A percentile compares a stretch with the other conserved stretches of the same genome.
These are phyloP conservation scores for Phytophthora ohioensis DNA, from an alignment of 352 stramenopile genomes.

Conservation along the genomic window DNA sequence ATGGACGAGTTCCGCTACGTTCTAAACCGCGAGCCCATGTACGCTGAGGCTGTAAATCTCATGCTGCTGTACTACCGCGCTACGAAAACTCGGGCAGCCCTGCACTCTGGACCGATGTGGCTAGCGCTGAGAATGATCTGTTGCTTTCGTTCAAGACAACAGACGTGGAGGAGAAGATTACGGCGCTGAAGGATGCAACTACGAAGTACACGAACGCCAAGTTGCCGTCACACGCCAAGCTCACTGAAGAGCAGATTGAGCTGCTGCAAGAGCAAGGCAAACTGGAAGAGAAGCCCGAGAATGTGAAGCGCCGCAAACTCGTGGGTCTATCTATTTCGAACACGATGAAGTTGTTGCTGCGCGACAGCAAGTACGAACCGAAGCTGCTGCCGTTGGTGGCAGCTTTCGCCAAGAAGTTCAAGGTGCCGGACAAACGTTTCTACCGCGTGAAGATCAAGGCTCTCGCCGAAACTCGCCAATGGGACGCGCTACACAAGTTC, in stretches of 20 bases:
- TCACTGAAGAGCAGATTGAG: slow-evolving; percentile 89
- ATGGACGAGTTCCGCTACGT: slow-evolving; percentile 88
- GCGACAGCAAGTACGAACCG: slow-evolving; percentile 83
- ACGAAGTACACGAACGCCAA: slow-evolving; percentile 78
- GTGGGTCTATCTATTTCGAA: slow-evolving; percentile 88
- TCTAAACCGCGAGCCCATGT: slow-evolving; percentile 74
- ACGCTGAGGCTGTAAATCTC: slow-evolving; percentile 75
- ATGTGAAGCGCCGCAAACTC: slow-evolving; percentile 83
- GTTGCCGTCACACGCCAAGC: slow-evolving; percentile 67
- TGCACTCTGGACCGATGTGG: slow-evolving; percentile 69
- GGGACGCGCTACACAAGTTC: slow-evolving; percentile 89
- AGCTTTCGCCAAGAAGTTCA: slow-evolving; percentile 88
- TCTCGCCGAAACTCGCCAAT: slow-evolving; percentile 85
- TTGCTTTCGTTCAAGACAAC: slow-evolving; percentile 72
- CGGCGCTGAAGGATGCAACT: slow-evolving; percentile 70
- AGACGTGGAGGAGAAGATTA: slow-evolving; percentile 74
- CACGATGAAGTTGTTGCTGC: slow-evolving; percentile 85
- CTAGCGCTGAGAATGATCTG: slow-evolving; percentile 79
- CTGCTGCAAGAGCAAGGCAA: slow-evolving; percentile 88
- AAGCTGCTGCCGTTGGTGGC: slow-evolving; percentile 77
- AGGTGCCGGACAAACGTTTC: slow-evolving; percentile 91
- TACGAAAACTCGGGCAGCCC: slow-evolving; percentile 70
- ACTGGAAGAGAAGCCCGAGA: slow-evolving; percentile 82
- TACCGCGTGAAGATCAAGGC: slow-evolving; percentile 93
- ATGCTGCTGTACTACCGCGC: slow-evolving; percentile 84